These are phyloP conservation scores for Leccinum rimulosum DNA, from an alignment of 768 basidiomycete genomes.

Conservation along the genomic window DNA sequence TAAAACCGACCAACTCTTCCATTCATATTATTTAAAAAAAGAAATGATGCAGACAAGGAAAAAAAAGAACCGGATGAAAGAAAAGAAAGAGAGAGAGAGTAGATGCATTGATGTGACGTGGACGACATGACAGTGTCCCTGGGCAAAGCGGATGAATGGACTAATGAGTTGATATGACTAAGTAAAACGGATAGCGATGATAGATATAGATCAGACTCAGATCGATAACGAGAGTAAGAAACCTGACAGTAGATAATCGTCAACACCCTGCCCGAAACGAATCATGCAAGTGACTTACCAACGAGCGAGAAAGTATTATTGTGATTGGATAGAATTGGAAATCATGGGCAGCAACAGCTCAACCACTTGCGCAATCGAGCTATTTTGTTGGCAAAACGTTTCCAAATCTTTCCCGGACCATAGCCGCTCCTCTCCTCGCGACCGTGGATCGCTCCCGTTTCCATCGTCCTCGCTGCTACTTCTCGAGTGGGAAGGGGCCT, in stretches of 20 bases:
- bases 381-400: conserved; percentile 85
- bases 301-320: conserved; percentile 13
- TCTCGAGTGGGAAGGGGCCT: conserved; percentile 35
- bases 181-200: conserved; percentile 21
- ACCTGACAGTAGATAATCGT: conserved; percentile 9
- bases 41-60: conserved; percentile 19
- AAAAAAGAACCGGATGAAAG: conserved; percentile 1
- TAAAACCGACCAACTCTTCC: neutral
- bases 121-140: conserved; percentile 27
- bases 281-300: conserved; percentile 21
- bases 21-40: neutral
- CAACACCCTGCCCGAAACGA: conserved; percentile 4
- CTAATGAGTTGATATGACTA: conserved; percentile 27
- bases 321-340: conserved; percentile 35
- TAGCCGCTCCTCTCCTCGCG: conserved; percentile 44
- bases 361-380: conserved; percentile 74
- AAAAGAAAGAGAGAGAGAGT: neutral
- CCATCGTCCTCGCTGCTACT: conserved; percentile 33
- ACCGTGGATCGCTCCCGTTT: conserved; percentile 31
- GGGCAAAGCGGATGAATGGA: conserved; percentile 27
- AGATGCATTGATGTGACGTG: conserved; percentile 24
- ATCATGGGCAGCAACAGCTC: conserved; percentile 55
- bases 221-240: conserved; percentile 23
- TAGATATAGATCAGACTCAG: conserved; percentile 27
- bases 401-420: conserved; percentile 87